Evolutionary conservation across 306 rosid genomes (phyloP).

Genomic region (Calophaca sinica): DNA sequence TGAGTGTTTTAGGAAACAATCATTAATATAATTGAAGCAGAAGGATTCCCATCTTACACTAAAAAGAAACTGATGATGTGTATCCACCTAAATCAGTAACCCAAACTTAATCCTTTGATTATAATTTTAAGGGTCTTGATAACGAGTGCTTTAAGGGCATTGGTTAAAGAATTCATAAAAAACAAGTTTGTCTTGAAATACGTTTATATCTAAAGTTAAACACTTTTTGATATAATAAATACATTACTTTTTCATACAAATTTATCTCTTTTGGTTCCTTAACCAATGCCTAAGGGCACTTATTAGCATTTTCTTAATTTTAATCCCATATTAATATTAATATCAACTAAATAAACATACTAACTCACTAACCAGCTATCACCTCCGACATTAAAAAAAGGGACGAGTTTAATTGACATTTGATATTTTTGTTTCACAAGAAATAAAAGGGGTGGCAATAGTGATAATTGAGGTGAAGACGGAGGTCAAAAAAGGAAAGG

Average conservation of each 20-base stretch:
- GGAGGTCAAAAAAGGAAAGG: constrained; percentile 10
- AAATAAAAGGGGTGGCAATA: constrained; percentile 36
- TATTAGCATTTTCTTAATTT: no score
- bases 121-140: background rate
- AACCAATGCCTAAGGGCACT: no score
- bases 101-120: background rate
- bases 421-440: background rate
- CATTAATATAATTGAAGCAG: background rate
- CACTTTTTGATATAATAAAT: no score
- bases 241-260: no score
- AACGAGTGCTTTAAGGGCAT: no score
- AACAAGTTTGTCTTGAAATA: no score
- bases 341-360: no score
- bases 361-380: background rate
- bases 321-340: no score
- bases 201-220: no score
- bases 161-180: no score
- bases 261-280: no score
- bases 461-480: constrained; percentile 27
- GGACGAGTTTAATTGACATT: background rate
- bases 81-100: constrained; percentile 14
- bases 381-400: background rate
- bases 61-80: background rate
- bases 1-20: constrained; percentile 38
- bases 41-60: constrained; percentile 4